Conservation (phyloP, 2,329 filamentous ascomycete species). For the Pestalotiopsis sp. region DNA sequence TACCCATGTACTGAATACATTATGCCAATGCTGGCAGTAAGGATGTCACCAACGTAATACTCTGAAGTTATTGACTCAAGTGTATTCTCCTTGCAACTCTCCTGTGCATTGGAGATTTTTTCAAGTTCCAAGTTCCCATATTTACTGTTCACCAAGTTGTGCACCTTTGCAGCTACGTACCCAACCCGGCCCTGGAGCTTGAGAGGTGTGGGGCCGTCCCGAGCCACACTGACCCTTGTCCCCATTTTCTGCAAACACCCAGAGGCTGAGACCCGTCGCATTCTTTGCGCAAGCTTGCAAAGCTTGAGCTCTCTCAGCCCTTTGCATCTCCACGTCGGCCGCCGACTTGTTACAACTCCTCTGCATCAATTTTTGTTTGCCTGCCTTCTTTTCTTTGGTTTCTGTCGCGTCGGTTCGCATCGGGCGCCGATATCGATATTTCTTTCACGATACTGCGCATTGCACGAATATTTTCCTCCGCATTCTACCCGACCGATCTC, state of each 20-base stretch:
- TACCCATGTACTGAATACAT: not conserved
- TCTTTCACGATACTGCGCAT: not conserved
- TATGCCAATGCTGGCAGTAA: too few species aligned
- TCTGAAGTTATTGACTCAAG: too few species aligned
- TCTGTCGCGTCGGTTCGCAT: not conserved
- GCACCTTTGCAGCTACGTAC: too few species aligned
- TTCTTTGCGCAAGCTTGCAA: not conserved
- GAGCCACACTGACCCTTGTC: constrained; percentile 5
- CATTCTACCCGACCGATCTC: not conserved
- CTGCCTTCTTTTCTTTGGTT: not conserved
- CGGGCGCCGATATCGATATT: not conserved
- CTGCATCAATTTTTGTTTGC: not conserved
- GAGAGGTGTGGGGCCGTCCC: not conserved
- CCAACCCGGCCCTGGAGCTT: too few species aligned
- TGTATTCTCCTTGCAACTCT: not conserved
- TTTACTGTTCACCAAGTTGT: too few species aligned
- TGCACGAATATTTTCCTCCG: not conserved
- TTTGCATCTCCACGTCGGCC: not conserved
- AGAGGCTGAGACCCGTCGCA: constrained; percentile 1
- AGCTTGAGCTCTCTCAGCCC: not conserved
- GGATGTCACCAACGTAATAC: too few species aligned
- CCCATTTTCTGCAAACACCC: constrained; percentile 7
- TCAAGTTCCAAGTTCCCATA: not conserved
- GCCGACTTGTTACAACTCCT: not conserved
- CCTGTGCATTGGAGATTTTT: not conserved